phyloP scores from a whole-genome alignment of 768 basidiomycete species.

The Auricularia sp. region DNA sequence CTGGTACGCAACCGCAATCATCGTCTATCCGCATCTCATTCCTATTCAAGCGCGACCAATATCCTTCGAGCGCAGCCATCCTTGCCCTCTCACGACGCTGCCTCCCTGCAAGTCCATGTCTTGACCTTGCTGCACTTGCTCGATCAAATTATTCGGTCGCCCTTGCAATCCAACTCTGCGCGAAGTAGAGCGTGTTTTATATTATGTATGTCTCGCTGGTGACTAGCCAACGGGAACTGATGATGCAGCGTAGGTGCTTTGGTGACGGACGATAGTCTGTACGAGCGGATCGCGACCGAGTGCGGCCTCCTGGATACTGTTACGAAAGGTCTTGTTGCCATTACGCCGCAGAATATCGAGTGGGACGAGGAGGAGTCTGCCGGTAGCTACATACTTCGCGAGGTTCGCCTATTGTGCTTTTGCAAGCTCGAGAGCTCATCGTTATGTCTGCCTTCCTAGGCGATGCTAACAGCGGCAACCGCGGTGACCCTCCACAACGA shows the following conservation, averaged over 20 bases:
- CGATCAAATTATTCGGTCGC: conserved; percentile 43
- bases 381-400: conserved; percentile 44
- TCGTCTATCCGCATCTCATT: neutral
- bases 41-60: conserved; percentile 35
- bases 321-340: conserved; percentile 36
- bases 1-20: conserved; percentile 34
- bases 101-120: conserved; percentile 33
- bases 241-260: conserved; percentile 33
- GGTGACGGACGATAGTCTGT: conserved; percentile 54
- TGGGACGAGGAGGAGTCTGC: conserved; percentile 68
- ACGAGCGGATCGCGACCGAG: conserved; percentile 63
- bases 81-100: conserved; percentile 15
- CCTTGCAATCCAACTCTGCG: conserved; percentile 30
- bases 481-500: conserved; percentile 63
- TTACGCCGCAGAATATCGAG: conserved; percentile 40
- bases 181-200: conserved; percentile 66
- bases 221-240: neutral
- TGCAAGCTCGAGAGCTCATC: neutral
- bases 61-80: conserved; percentile 38
- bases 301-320: conserved; percentile 54
- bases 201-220: conserved; percentile 41
- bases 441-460: conserved; percentile 29
- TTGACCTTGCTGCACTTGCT: conserved; percentile 62
- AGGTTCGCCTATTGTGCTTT: conserved; percentile 32
- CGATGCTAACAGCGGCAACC: conserved; percentile 62